Evolutionary conservation across 2,329 filamentous ascomycete species (phyloP), one percentile per base, ranked within the genome.

Genomic region (Cyphellophora europaea): DNA sequence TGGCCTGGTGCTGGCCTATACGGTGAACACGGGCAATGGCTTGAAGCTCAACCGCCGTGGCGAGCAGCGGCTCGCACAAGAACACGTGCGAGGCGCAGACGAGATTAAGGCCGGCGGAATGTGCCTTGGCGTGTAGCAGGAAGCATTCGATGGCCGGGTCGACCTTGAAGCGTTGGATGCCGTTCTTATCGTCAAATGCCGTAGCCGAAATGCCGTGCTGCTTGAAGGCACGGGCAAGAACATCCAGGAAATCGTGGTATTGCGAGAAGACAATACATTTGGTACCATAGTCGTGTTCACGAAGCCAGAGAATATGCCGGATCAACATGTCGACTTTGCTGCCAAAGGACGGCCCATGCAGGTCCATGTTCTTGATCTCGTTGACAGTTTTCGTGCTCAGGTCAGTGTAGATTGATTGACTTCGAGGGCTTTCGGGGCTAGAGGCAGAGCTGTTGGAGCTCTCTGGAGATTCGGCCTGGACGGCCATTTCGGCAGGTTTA

Each of bases 231-330:
- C 67, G 68, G 6, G 69, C 69, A 1, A 96, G 67, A 5, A 93
- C 77, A 1, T 71, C 64, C 2, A 96, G 66, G 48, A 95, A 96
- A 35, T 84, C 80, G 36, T 74, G 74, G 56, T 86, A 91, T 59
- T 96, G 89, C 1, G 85, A 93, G 57, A 94, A 98, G n/a, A 96
- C 72, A 53, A 98, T 82, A 0, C 84, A 83, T 54, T 96, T 96
- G 6, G 86, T 77, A 0, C 86, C 86, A 0, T 86, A 84, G 47
- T 95, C 87, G 31, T 83, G 76, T 46, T 82, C 69, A 2, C 89
- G 77, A 13, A 96, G 68, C 84, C 85, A 95, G 11, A 93, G 59
- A 2, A 96, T 60, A 55, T 96, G 91, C 2, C 85, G 74, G 17
- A 80, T 71, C 3, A 89, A 61, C 0, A 77, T 93, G 54, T 95